Base-by-base conservation (phyloP, 257 asterid species). In the Plectranthus barbatus region DNA sequence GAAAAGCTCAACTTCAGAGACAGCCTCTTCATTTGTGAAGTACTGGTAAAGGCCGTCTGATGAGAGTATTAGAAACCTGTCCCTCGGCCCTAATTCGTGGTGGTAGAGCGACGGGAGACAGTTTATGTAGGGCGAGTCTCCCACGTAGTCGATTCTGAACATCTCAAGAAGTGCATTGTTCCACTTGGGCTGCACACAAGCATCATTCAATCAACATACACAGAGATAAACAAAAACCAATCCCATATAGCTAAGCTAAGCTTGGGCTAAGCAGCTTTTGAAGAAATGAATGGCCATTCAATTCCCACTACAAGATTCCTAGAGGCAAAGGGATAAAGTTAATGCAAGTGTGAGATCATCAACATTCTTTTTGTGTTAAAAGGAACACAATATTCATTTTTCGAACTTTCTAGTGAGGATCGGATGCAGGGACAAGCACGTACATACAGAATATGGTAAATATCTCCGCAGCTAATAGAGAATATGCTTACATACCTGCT, bases 11-110 rank as follows among this genome's bases (percentile, higher is more conserved):
- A 92, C 97, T 77, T 88, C 97, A 5, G 93, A 71, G 0, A 92
- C 93, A 47, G 95, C 98, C 64, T 92, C 98, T 73, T 92, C 97
- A 0, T 92, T 92, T 2, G 98, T 92, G 84, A 92, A 92, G 84
- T 92, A 92, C 53, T 92, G 95, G 62, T 92, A 88, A 10, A 92
- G 95, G 10, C 98, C 98, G 24, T 92, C 98, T 0, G 98, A 92
- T 6, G 98, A 92, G 46, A 92, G 55, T 47, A 92, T 80, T 24
- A 92, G 81, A 56, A 88, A 92, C 75, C 79, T 71, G 72, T 92
- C 99, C 48, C 82, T 65, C n/a, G 86, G 76, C 41, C 88, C 94
- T 76, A 87, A 69, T 36, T 73, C 69, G 72, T 90, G 97, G 69
- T 90, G 97, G 78, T 83, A 73, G 63, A 90, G 88, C 0, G 87